Evolutionary conservation across 148 eudicot genomes (phyloP), one percentile per base, ranked within the genome.

Genomic region (Arbutus unedo): DNA sequence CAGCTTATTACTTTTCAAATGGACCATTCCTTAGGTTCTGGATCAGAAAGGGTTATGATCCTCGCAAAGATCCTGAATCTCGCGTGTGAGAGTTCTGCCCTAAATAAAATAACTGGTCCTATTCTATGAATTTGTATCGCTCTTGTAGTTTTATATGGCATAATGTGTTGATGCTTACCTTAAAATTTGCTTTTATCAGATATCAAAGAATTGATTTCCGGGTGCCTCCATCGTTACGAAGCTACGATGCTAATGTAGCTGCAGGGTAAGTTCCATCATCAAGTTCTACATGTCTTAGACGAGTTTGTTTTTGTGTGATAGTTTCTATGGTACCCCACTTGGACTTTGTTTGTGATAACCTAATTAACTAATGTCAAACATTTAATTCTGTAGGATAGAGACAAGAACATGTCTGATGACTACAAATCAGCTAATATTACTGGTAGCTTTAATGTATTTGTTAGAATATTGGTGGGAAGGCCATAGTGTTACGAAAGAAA

Each of bases 31-130:
- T 86, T 85, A 88, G 95, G 86, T 93, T 96, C 88, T 96, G 94
- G 93, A 96, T 96, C 79, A 89, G 89, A 81, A 96, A 94, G 88
- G 99, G 99, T 74, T 96, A 93, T 86, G 99, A 96, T 90, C 99
- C 99, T 67, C 97, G 99, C 84, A 93, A 90, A 83, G 98, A 96
- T 87, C 94, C 97, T 64, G 99, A 94, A 88, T 94, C 98, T 77
- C 94, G 98, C 80, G 85, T 94, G 98, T 96, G 85, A 91, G 92
- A 79, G 31, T 49, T 83, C 76, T 49, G 66, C 68, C 70, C 43
- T n/a, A 23, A 62, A 13, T 50, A 13, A 23, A 51, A 25, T 66
- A 25, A 49, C 51, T 31, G 54, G 5, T 75, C 19, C 16, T 38
- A 51, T 81, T 70, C 76, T 9, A 0, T 6, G 50, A 10, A 54